A percentile compares a stretch with the other conserved stretches of the same genome.
These are phyloP conservation scores for Lentinula novae-zelandiae DNA, from an alignment of 1,284 basidiomycete species.

Conservation along the genomic window DNA sequence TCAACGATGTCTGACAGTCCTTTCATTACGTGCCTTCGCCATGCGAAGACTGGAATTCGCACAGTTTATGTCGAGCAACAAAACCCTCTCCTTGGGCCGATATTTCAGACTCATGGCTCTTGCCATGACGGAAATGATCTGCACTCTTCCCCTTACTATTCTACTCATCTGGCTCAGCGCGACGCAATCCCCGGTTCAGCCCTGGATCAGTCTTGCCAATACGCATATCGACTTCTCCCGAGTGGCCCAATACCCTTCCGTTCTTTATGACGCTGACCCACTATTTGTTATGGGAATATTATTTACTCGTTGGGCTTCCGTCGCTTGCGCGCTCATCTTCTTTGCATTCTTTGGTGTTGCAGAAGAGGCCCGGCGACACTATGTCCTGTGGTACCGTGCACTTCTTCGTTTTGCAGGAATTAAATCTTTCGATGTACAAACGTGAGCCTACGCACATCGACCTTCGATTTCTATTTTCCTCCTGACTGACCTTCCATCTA, in stretches of 20 bases:
- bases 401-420: not conserved
- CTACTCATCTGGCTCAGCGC: slow-evolving; percentile 24
- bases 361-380: slow-evolving; percentile 59
- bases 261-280: slow-evolving; percentile 30
- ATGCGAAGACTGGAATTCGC: slow-evolving; percentile 37
- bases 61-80: slow-evolving; percentile 31
- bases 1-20: slow-evolving; percentile 24
- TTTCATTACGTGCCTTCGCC: slow-evolving; percentile 35
- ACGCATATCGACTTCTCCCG: slow-evolving; percentile 47
- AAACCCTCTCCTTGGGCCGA: slow-evolving; percentile 35
- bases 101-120: slow-evolving; percentile 56
- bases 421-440: not conserved
- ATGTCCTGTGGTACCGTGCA: slow-evolving; percentile 22
- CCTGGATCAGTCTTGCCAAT: slow-evolving; percentile 53
- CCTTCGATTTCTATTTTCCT: not conserved
- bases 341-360: slow-evolving; percentile 69
- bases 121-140: slow-evolving; percentile 37
- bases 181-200: slow-evolving; percentile 21
- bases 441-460: not conserved
- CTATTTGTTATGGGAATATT: slow-evolving; percentile 23
- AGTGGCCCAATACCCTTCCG: slow-evolving; percentile 34
- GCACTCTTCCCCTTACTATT: slow-evolving; percentile 31
- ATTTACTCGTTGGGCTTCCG: slow-evolving; percentile 36
- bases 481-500: not conserved
- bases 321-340: slow-evolving; percentile 50